Evolutionary conservation across 179 eudicot species (phyloP), one percentile per base, ranked within the genome.

Genomic region (Spinacia oleracea): DNA sequence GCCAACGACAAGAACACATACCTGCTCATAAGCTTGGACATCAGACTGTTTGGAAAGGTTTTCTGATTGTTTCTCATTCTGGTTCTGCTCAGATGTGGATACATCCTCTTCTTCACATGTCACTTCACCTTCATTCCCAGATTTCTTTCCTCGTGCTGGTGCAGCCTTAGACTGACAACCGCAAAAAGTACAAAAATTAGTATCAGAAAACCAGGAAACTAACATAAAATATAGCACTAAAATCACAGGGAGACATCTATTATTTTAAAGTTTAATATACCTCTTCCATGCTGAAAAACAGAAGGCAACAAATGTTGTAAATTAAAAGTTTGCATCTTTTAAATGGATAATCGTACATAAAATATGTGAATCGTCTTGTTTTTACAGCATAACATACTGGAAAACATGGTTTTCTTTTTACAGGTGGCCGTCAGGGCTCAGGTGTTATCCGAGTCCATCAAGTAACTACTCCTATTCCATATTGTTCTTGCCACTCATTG

Each of bases 121-220:
- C 16, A 70, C 76, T 60, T 95, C 93, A 59, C 88, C 89, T 74
- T 89, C 98, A 74, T 84, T 85, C 63, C 89, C 97, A 77, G 77
- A 83, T 84, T 85, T 95, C 87, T 88, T 91, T 29, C 78, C 89
- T 62, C 93, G 89, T 72, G 83, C 40, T 73, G 84, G 97, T 60
- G 85, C 77, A 77, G 90, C 23, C 82, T 91, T 95, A 74, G 85
- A 81, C 98, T 95, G 82, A 73, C 40, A 75, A 16, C 27, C 77
- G n/a, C 77, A 42, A 42, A 50, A 50, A 58, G n/a, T 43, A 73
- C 43, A 16, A 78, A 76, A 5, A 40, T 59, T 31, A 10, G 67
- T 9, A 67, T 25, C 42, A n/a, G 10, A 53, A 34, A 75, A 65
- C 6, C 56, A 48, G 4, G 55, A 12, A n/a, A 25, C 40, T 8